Conservation (phyloP, 2,329 filamentous ascomycete genomes). For the Cladophialophora bantiana region DNA sequence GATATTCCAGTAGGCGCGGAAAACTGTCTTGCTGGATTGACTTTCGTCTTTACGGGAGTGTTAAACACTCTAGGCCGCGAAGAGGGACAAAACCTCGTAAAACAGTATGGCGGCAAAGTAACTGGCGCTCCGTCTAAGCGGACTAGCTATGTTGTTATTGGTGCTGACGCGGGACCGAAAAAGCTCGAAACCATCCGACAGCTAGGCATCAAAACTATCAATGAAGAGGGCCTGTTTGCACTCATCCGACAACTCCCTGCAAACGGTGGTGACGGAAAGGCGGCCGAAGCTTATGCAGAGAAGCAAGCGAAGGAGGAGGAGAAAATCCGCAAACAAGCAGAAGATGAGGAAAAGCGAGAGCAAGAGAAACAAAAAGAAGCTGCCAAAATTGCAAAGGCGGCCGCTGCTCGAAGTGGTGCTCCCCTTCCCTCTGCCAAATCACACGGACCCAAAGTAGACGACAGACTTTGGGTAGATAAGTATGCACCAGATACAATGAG, state of each 20-base stretch:
- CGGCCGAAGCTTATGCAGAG: conserved; percentile 81
- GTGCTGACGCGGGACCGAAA: conserved; percentile 88
- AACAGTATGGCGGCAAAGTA: conserved; percentile 92
- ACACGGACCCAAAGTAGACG: conserved; percentile 56
- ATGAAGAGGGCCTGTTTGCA: conserved; percentile 89
- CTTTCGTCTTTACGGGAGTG: conserved; percentile 94
- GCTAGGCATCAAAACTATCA: conserved; percentile 84
- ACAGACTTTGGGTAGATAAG: conserved; percentile 89
- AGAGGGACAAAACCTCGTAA: conserved; percentile 84
- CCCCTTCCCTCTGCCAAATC: conserved; percentile 51
- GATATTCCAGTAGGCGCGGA: conserved; percentile 84
- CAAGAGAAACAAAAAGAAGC: conserved; percentile 57
- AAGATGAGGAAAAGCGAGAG: conserved; percentile 86
- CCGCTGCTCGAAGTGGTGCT: conserved; percentile 49
- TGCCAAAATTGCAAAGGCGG: conserved; percentile 54
- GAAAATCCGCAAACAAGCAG: conserved; percentile 79
- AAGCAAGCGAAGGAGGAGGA: conserved; percentile 86
- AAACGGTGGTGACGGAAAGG: conserved; percentile 85
- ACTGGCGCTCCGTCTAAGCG: conserved; percentile 86
- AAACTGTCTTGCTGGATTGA: conserved; percentile 87
- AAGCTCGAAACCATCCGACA: conserved; percentile 87
- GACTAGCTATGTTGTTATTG: conserved; percentile 91
- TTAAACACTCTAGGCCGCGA: conserved; percentile 81
- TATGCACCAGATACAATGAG: conserved; percentile 85
- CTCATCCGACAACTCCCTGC: conserved; percentile 82